Evolutionary conservation across 257 asterid species (phyloP), one percentile per base, ranked within the genome.

Genomic region (Solanum paucissectum): DNA sequence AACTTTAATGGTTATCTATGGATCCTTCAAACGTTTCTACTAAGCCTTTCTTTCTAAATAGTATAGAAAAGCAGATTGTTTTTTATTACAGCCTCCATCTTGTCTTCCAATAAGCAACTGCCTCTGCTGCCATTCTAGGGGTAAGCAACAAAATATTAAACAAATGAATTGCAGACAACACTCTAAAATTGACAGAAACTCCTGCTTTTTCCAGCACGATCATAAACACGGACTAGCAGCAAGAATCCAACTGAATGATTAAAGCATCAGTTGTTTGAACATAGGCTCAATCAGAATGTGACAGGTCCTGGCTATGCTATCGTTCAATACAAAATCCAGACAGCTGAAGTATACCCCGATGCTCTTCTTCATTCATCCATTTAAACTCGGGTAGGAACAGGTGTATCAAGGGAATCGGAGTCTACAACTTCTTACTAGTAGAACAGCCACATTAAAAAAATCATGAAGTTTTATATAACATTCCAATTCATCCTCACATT

Each of bases 311-410:
- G 52, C 83, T 23, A 37, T 23, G 52, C 83, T 38, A 75, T 38
- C 32, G 10, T 75, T n/a, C 55, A 23, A 75, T 75, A 75, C 52
- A 37, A 37, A 37, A 40, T 76, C 60, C 33, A 76, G 23, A 38
- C 12, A 7, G 34, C 33, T 86, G 33, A 86, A 33, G 72, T 44
- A 37, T 32, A 40, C 72, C 46, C 5, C 4, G 60, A 7, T 76
- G 72, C 87, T 72, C 27, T 68, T 87, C 83, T 87, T 87, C 21
- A 25, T 87, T 87, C 71, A 79, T 87, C 87, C 58, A 87, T 81
- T 66, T 87, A 87, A 76, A 72, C 71, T 44, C 42, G 18, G 27
- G 73, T 44, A 81, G 38, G 86, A 87, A 87, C 68, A 87, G 5
- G 72, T 64, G 33, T 44, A 77, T 25, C 66, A 60, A 77, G 25